Evolutionary conservation across 2,329 filamentous ascomycete species (phyloP).

Genomic region (Penicillium sp.): DNA sequence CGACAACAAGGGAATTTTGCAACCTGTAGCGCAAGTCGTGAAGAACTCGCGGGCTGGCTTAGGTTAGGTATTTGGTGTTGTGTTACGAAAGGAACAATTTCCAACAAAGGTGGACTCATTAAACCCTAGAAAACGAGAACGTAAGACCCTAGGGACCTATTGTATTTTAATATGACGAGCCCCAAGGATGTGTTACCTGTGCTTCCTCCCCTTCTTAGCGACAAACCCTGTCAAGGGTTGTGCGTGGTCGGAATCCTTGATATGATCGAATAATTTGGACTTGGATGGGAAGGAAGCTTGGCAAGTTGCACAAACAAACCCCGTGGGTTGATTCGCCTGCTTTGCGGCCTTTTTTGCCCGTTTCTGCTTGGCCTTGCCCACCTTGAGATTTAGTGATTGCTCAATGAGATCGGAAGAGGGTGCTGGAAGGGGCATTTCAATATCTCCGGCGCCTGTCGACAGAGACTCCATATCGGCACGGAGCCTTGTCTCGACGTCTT

Average conservation of each 20-base stretch:
- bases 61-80: slow-evolving; percentile 47
- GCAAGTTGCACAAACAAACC: slow-evolving; percentile 75
- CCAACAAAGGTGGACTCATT: no score
- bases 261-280: slow-evolving; percentile 70
- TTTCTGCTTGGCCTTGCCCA: slow-evolving; percentile 56
- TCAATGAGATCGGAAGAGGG: slow-evolving; percentile 23
- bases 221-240: slow-evolving; percentile 38
- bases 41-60: slow-evolving; percentile 83
- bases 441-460: slow-evolving; percentile 8
- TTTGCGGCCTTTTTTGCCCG: slow-evolving; percentile 51
- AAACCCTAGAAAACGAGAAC: no score
- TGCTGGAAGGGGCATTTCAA: slow-evolving; percentile 20
- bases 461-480: slow-evolving; percentile 15
- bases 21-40: slow-evolving; percentile 82
- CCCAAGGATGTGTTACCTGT: background rate
- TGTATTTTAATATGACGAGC: background rate
- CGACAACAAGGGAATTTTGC: slow-evolving; percentile 84
- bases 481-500: slow-evolving; percentile 43
- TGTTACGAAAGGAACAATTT: no score
- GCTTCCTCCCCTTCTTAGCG: slow-evolving; percentile 5
- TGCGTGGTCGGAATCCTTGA: slow-evolving; percentile 64
- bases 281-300: slow-evolving; percentile 73
- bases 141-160: background rate
- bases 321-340: slow-evolving; percentile 20
- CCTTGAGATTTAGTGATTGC: slow-evolving; percentile 26